Conservation (phyloP, 257 asterid genomes). For the Nicotiana obtusifolia region DNA sequence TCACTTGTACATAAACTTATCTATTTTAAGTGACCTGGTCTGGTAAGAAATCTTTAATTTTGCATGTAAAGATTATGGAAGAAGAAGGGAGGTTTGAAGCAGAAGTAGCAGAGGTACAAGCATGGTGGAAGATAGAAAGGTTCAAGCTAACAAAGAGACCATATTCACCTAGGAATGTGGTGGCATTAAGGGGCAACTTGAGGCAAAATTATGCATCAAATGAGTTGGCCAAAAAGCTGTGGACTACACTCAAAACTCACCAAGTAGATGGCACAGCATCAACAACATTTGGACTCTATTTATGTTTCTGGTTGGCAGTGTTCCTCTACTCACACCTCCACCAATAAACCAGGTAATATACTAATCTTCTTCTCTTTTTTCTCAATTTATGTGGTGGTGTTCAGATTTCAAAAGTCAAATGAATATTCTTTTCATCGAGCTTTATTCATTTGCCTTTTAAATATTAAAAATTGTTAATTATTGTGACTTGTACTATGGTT, state of each 20-base stretch:
- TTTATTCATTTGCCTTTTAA: too few species aligned
- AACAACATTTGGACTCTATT: slow-evolving; percentile 76
- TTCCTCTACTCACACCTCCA: slow-evolving; percentile 90
- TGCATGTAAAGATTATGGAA: slow-evolving; percentile 62
- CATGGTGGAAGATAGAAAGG: slow-evolving; percentile 95
- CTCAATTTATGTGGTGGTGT: too few species aligned
- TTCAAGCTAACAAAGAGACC: slow-evolving; percentile 80
- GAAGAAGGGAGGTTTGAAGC: slow-evolving; percentile 86
- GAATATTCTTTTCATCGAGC: accelerated
- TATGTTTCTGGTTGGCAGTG: slow-evolving; percentile 99
- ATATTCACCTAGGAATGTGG: slow-evolving; percentile 88
- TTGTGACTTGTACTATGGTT: too few species aligned
- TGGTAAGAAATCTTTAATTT: background rate
- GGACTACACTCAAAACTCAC: slow-evolving; percentile 87
- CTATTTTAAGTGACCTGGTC: too few species aligned
- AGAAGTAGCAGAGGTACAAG: slow-evolving; percentile 83
- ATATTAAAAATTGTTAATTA: too few species aligned
- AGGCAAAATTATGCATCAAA: slow-evolving; percentile 68
- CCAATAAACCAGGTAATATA: slow-evolving; percentile 54
- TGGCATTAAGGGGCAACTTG: slow-evolving; percentile 76
- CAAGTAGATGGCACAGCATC: slow-evolving; percentile 88
- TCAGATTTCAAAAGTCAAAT: too few species aligned
- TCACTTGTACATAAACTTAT: too few species aligned
- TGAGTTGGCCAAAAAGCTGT: slow-evolving; percentile 86
- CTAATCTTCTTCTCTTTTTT: too few species aligned